Evolutionary conservation across 2,329 filamentous ascomycete genomes (phyloP), one percentile per base, ranked within the genome.

Genomic region (Metarhizium brunneum): DNA sequence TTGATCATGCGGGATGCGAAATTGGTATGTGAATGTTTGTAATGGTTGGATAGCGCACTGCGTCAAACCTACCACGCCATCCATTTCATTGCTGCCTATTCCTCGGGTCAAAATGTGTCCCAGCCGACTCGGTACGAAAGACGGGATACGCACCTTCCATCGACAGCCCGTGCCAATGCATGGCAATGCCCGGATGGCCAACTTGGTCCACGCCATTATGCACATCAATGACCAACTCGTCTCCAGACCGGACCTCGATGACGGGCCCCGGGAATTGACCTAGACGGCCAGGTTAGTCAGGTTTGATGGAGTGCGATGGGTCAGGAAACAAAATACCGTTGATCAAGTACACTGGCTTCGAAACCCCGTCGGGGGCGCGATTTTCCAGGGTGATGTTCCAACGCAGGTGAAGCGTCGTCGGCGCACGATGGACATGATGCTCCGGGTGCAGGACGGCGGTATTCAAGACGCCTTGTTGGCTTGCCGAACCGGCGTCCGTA

Each of bases 141-240:
- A 25, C 6, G 18, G 32, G 10, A 11, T 6, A 32, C 54, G 10
- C 54, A 40, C 80, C 80, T 59, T 79, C 80, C 68, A 87, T 84
- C 61, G 80, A 82, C 59, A 88, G 73, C 18, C 86, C 86, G 63
- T 89, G 86, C 71, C 84, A 89, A 63, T 89, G 86, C 14, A 88
- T 73, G 50, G 78, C 77, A 2, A 85, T 82, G 14, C 58, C 58
- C 0, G 35, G 49, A 14, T 58, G 50, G 7, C 32, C 43, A 10
- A 42, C 6, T 29, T 57, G 55, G 14, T 59, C 35, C 62, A 75
- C 67, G 8, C 59, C 60, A 62, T 77, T 77, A 52, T 68, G 64
- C 5, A 77, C 72, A 3, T 62, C 62, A 14, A 77, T 68, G 2
- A 70, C 64, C 43, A 78, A 60, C 20, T 68, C 69, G 59, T 78